Base-by-base conservation (phyloP, 306 rosid species). In the Malus sieversii region DNA sequence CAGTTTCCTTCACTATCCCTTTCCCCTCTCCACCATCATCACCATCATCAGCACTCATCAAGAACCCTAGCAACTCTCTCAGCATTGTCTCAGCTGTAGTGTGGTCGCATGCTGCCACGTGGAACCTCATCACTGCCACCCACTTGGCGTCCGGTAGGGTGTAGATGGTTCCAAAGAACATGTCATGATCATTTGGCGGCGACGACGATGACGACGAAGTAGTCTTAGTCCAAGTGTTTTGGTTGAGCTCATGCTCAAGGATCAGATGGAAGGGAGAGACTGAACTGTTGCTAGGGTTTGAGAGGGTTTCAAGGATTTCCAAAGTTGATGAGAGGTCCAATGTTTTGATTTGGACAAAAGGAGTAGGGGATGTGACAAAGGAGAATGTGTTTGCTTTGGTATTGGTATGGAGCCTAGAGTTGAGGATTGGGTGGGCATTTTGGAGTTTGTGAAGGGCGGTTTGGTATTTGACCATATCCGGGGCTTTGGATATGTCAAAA, bases 381-480 rank as follows among this genome's bases (percentile, higher is more conserved):
- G 88, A 84, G 64, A 82, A 77, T 0, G 83, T 63, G 33, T 70
- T 22, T 5, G 70, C 27, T 58, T 25, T 46, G 4, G 84, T 14
- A 52, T 15, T 68, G 29, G 68, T 63, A 13, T 60, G 84, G 77
- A 89, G 83, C 76, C 66, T 82, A 19, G 91, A 84, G 63, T 74
- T 82, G 81, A 88, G 93, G 82, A 90, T 80, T 11, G 93, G 93
- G 35, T 84, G 93, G 64, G 83, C 63, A 35, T 74, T 79, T 71
- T 90, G 93, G 44, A 90, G 81, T 2, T 67, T 67, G 72, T 79
- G 72, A 53, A 88, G 84, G 40, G 91, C 84, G 7, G 32, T 68
- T 79, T 88, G 86, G 74, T 88, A 79, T 29, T 4, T 71, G 2
- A 77, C 11, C 51, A 76, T 45, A 5, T 80, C 35, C 1, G 78